phyloP scores from a whole-genome alignment of 2,329 filamentous ascomycete species.

The Tolypocladium tropicale region DNA sequence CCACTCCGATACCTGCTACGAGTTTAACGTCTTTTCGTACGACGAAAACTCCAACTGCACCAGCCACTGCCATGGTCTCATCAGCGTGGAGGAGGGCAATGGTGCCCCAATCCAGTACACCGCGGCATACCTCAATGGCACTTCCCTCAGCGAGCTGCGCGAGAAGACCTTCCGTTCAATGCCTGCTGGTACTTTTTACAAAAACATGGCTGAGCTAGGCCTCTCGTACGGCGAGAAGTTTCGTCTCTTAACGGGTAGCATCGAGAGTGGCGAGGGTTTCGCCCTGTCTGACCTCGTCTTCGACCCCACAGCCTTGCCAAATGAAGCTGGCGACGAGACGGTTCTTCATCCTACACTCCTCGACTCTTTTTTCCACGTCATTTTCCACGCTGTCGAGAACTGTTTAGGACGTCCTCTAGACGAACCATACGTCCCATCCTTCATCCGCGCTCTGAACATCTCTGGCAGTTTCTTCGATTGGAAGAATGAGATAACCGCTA shows the following conservation, averaged over 20 bases:
- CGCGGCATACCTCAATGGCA: slow-evolving; percentile 1
- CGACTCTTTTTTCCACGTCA: background rate
- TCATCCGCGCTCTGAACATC: background rate
- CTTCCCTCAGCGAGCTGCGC: background rate
- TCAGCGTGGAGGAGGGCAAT: slow-evolving; percentile 9
- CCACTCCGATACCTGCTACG: slow-evolving; percentile 12
- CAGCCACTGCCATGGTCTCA: slow-evolving; percentile 12
- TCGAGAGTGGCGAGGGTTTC: background rate
- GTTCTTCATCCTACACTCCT: background rate
- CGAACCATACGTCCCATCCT: background rate
- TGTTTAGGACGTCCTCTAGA: background rate
- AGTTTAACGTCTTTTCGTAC: slow-evolving; percentile 15
- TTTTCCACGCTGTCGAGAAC: background rate
- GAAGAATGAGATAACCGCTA: background rate
- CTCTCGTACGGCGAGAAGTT: background rate
- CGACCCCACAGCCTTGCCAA: background rate
- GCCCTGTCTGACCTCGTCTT: background rate
- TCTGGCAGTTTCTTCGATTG: background rate
- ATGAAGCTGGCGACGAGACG: background rate
- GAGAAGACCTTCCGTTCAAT: background rate
- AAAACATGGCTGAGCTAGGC: background rate
- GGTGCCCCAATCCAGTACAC: slow-evolving; percentile 7
- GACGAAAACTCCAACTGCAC: slow-evolving; percentile 13
- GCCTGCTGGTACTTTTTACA: background rate
- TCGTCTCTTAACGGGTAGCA: background rate